Evolutionary conservation across 306 rosid genomes (phyloP).

Genomic region (Quercus bicolor): DNA sequence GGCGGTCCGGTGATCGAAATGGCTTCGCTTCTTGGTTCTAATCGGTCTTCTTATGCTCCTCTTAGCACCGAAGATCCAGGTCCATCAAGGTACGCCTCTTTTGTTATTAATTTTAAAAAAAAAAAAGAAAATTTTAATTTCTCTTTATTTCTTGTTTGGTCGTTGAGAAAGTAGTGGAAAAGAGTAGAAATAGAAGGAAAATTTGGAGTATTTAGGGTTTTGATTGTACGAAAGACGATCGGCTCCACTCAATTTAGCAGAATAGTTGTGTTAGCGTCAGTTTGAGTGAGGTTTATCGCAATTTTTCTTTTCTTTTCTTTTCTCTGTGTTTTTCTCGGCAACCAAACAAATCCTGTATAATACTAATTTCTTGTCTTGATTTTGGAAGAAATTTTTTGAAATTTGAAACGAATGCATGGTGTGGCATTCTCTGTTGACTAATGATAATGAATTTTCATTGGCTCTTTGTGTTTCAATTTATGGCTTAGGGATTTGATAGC

Average conservation of each 20-base stretch:
- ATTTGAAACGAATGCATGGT: not conserved
- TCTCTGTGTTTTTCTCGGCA: not conserved
- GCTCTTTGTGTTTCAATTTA: too few species aligned
- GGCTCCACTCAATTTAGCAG: not conserved
- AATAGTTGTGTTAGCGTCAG: not conserved
- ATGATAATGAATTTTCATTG: too few species aligned
- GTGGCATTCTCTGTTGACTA: too few species aligned
- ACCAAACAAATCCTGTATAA: not conserved
- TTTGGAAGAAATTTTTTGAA: not conserved
- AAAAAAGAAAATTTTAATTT: too few species aligned
- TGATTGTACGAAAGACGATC: not conserved
- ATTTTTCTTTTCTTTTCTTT: not conserved
- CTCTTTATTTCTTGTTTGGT: not conserved
- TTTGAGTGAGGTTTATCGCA: not conserved
- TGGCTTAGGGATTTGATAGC: too few species aligned
- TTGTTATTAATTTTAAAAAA: not conserved
- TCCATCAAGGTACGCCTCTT: conserved; percentile 31
- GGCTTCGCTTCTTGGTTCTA: conserved; percentile 63
- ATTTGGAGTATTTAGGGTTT: not conserved
- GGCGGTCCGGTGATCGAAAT: conserved; percentile 71
- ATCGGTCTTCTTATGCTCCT: conserved; percentile 60
- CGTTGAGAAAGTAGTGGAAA: not conserved
- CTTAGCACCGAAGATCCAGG: conserved; percentile 75
- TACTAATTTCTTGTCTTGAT: not conserved
- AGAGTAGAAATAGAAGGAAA: not conserved